These are phyloP conservation scores for Trichoderma asperelloides DNA, from an alignment of 495 filamentous ascomycete species.

Conservation along the genomic window DNA sequence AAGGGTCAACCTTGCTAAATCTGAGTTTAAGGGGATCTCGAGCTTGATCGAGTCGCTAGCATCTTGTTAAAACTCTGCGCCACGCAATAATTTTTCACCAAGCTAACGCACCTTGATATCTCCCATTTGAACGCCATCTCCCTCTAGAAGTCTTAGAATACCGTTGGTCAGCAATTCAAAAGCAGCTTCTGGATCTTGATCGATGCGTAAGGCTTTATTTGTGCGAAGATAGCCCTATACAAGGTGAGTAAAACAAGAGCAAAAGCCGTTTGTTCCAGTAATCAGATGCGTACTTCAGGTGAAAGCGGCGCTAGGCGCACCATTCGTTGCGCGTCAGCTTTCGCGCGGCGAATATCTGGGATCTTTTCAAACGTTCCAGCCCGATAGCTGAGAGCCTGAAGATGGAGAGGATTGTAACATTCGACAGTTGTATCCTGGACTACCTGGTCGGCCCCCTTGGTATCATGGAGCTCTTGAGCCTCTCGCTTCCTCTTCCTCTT, in stretches of 20 bases:
- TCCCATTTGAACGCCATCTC: background rate
- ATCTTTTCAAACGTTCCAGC: conserved; percentile 10
- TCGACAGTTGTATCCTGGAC: background rate
- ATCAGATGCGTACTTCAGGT: background rate
- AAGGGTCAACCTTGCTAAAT: background rate
- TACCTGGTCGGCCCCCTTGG: background rate
- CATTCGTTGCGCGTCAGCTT: conserved; percentile 3
- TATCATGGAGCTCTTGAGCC: background rate
- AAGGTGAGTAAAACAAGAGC: background rate
- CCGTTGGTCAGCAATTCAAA: background rate
- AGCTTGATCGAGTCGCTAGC: background rate
- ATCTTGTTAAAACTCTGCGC: background rate
- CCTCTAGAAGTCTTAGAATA: background rate
- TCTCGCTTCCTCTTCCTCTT: background rate
- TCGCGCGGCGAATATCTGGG: conserved; percentile 1
- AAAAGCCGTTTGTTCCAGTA: background rate
- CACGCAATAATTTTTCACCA: background rate
- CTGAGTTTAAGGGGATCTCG: background rate
- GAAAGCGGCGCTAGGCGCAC: conserved; percentile 2
- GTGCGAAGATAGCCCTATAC: conserved; percentile 9
- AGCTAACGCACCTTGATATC: background rate
- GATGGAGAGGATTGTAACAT: conserved; percentile 6
- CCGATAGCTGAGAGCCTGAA: conserved; percentile 10
- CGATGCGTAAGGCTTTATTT: background rate
- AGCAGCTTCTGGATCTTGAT: background rate